Percentiles rank a stretch among this genome's conserved stretches.
These are phyloP conservation scores for Exophiala mesophila DNA, from an alignment of 2,329 filamentous ascomycete genomes.

Conservation along the genomic window DNA sequence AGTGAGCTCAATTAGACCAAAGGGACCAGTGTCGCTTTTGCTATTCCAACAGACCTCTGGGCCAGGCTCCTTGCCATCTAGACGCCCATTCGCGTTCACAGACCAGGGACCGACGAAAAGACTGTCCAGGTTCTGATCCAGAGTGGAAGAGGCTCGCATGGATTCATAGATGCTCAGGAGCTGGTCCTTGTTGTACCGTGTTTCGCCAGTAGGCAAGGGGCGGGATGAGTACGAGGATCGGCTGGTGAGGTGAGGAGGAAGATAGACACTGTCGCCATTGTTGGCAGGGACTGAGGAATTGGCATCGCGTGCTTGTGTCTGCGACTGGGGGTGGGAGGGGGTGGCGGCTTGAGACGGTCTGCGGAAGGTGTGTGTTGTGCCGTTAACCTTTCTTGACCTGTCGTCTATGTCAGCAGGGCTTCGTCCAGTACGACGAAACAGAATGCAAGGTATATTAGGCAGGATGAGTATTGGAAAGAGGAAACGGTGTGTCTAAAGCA, in stretches of 20 bases:
- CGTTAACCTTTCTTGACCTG: slow-evolving; percentile 59
- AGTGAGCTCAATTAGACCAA: slow-evolving; percentile 68
- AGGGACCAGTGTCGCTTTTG: slow-evolving; percentile 62
- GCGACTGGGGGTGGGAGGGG: slow-evolving; percentile 26
- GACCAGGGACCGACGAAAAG: slow-evolving; percentile 77
- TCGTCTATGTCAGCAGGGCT: not conserved
- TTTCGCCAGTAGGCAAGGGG: slow-evolving; percentile 49
- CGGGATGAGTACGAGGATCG: slow-evolving; percentile 45
- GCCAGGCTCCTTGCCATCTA: slow-evolving; percentile 71
- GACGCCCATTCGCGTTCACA: slow-evolving; percentile 69
- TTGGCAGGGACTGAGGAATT: slow-evolving; percentile 36
- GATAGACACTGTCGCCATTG: slow-evolving; percentile 45
- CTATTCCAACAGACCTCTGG: slow-evolving; percentile 91
- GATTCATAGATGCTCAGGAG: slow-evolving; percentile 67
- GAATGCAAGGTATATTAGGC: not conserved
- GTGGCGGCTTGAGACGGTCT: slow-evolving; percentile 57
- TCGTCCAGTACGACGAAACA: not conserved
- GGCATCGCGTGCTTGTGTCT: slow-evolving; percentile 41
- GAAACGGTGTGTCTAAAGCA: not conserved
- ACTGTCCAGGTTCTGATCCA: slow-evolving; percentile 58
- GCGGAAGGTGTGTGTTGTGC: slow-evolving; percentile 63
- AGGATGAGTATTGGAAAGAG: not conserved
- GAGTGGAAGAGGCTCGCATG: slow-evolving; percentile 50
- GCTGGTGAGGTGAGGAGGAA: slow-evolving; percentile 57
- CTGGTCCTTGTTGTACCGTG: slow-evolving; percentile 73